Conservation (phyloP, 2,329 filamentous ascomycete species). For the Verticillium zaregamsianum region DNA sequence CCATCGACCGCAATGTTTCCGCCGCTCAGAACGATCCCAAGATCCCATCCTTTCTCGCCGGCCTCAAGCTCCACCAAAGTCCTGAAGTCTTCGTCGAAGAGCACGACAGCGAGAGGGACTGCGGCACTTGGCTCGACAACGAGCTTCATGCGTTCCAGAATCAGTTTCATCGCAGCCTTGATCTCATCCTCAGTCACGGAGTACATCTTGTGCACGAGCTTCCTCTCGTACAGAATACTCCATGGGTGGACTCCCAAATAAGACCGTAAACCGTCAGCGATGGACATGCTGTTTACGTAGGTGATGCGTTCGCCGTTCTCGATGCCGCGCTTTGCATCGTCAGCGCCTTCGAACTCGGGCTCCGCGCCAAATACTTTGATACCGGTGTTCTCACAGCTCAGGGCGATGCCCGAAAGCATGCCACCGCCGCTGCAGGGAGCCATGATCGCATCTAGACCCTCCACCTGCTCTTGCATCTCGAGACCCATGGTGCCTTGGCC, state of each 20-base stretch:
- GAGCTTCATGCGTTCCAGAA: conserved; percentile 76
- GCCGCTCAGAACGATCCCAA: conserved; percentile 47
- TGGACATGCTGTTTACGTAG: conserved; percentile 64
- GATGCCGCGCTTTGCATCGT: conserved; percentile 68
- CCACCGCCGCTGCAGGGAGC: conserved; percentile 76
- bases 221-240: conserved; percentile 61
- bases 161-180: conserved; percentile 61
- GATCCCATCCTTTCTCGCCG: conserved; percentile 63
- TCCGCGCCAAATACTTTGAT: conserved; percentile 75
- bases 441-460: conserved; percentile 59
- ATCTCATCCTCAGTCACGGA: conserved; percentile 73
- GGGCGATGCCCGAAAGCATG: conserved; percentile 69
- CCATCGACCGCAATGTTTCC: conserved; percentile 45
- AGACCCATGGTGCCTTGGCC: conserved; percentile 77
- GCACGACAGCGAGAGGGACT: conserved; percentile 67
- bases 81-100: conserved; percentile 75
- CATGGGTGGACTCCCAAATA: conserved; percentile 69
- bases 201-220: conserved; percentile 60
- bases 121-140: conserved; percentile 76
- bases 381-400: conserved; percentile 60
- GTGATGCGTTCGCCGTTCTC: conserved; percentile 55
- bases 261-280: conserved; percentile 76
- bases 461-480: conserved; percentile 67
- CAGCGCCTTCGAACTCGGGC: conserved; percentile 68
- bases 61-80: conserved; percentile 58